Percentiles rank a stretch among this genome's conserved stretches.
Conservation (phyloP, 2,329 filamentous ascomycete species). For the Xylariaceae sp. region DNA sequence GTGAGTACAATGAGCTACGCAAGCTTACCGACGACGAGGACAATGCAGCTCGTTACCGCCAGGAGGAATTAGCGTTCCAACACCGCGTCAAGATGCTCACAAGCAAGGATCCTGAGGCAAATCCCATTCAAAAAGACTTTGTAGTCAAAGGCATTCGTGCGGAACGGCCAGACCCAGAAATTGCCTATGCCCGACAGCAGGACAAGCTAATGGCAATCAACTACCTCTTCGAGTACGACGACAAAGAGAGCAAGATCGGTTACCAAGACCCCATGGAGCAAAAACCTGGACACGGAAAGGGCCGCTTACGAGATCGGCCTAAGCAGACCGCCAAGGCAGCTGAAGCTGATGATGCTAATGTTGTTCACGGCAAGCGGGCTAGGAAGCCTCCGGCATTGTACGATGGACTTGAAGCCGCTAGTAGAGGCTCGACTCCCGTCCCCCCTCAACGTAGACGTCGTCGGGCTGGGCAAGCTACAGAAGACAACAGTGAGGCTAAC, state of each 20-base stretch:
- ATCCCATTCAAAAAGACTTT: conserved; percentile 57
- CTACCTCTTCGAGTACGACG: conserved; percentile 67
- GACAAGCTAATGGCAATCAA: conserved; percentile 64
- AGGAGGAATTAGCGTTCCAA: conserved; percentile 47
- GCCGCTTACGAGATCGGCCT: conserved; percentile 61
- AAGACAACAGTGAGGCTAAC: conserved; percentile 34
- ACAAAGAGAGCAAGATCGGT: conserved; percentile 62
- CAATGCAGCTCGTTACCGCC: conserved; percentile 58
- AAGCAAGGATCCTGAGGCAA: conserved; percentile 50
- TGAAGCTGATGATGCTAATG: conserved; percentile 54
- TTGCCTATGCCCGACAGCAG: conserved; percentile 54
- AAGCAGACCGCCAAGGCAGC: conserved; percentile 65
- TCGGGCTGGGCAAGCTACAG: conserved; percentile 25
- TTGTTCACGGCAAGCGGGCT: conserved; percentile 59
- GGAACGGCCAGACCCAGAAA: conserved; percentile 48
- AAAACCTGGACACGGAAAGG: conserved; percentile 60
- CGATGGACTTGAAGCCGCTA: conserved; percentile 57
- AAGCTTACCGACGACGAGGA: conserved; percentile 63
- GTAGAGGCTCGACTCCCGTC: conserved; percentile 58
- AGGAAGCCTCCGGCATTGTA: conserved; percentile 58
- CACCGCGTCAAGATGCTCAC: conserved; percentile 52
- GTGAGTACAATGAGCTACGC: conserved; percentile 58
- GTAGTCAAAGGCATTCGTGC: conserved; percentile 60
- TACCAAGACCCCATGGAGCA: conserved; percentile 64
- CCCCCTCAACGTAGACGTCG: conserved; percentile 39